These are phyloP conservation scores for Penicillium lividum DNA, from an alignment of 495 filamentous ascomycete species.

Conservation along the genomic window DNA sequence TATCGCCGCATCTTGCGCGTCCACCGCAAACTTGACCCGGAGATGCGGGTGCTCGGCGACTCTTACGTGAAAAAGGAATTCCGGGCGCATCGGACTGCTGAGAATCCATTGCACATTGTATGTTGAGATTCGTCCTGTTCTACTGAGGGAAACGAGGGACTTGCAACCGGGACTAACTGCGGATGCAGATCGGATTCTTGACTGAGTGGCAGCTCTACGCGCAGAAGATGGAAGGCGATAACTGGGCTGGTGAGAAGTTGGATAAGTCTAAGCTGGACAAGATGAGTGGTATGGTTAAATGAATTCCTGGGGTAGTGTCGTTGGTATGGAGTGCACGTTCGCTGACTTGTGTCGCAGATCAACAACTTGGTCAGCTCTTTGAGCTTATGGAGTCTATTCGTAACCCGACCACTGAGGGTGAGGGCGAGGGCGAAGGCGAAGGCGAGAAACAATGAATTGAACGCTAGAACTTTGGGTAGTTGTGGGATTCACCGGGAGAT, in stretches of 20 bases:
- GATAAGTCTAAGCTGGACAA: constrained; percentile 80
- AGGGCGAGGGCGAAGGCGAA: constrained; percentile 31
- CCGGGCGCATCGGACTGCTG: constrained; percentile 72
- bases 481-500: constrained; percentile 15
- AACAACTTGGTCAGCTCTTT: constrained; percentile 90
- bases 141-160: not conserved
- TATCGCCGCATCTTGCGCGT: constrained; percentile 85
- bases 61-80: constrained; percentile 92
- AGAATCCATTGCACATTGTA: constrained; percentile 93
- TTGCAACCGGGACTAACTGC: constrained; percentile 11
- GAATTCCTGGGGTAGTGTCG: not conserved
- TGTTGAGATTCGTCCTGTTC: constrained; percentile 18
- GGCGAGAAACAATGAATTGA: constrained; percentile 16
- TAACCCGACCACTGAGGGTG: constrained; percentile 26
- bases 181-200: constrained; percentile 80
- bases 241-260: constrained; percentile 76
- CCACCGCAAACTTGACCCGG: constrained; percentile 73
- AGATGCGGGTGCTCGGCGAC: constrained; percentile 84
- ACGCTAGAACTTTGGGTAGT: not conserved
- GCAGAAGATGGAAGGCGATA: constrained; percentile 82
- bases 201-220: constrained; percentile 96
- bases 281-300: constrained; percentile 76
- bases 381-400: constrained; percentile 88
- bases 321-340: constrained; percentile 1
- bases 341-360: constrained; percentile 55